A percentile compares a stretch with the other conserved stretches of the same genome.
Conservation (phyloP, 768 basidiomycete species). For the Phlegmacium glaucopus region DNA sequence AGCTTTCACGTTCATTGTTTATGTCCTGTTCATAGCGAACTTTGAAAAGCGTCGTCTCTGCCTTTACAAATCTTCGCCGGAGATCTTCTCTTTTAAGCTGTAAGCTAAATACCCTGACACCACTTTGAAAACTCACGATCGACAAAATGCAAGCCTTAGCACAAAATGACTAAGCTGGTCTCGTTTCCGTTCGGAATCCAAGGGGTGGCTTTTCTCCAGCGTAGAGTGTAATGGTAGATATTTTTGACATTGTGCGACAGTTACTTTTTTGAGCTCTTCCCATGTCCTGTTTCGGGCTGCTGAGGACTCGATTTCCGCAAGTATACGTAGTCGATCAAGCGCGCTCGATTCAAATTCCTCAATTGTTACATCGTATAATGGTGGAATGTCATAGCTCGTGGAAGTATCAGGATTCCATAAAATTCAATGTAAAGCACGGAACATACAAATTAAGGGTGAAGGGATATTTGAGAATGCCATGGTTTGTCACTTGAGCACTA, state of each 20-base stretch:
- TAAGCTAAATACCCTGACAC: not conserved
- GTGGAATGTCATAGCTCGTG: conserved; percentile 80
- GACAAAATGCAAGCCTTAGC: conserved; percentile 89
- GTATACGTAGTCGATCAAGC: conserved; percentile 79
- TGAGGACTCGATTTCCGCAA: conserved; percentile 90
- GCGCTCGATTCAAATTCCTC: conserved; percentile 96
- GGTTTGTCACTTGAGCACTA: conserved; percentile 24
- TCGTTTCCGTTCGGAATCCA: conserved; percentile 64
- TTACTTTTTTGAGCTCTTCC: conserved; percentile 71
- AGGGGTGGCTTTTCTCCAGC: conserved; percentile 36
- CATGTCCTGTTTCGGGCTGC: conserved; percentile 78
- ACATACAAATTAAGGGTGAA: conserved; percentile 78
- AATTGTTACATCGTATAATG: conserved; percentile 82
- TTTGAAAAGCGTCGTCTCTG: conserved; percentile 81
- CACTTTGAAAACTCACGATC: conserved; percentile 64
- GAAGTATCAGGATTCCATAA: conserved; percentile 5
- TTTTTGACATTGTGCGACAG: conserved; percentile 61
- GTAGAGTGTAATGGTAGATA: conserved; percentile 69
- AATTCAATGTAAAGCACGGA: conserved; percentile 1
- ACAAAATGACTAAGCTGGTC: conserved; percentile 96
- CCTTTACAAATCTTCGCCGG: conserved; percentile 81
- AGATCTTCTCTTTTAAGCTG: conserved; percentile 73
- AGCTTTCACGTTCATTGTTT: conserved; percentile 52
- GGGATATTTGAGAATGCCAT: conserved; percentile 48
- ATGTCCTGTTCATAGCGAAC: conserved; percentile 73